These are phyloP conservation scores for Syzygium jambos DNA, from an alignment of 345 rosid genomes.

Conservation along the genomic window DNA sequence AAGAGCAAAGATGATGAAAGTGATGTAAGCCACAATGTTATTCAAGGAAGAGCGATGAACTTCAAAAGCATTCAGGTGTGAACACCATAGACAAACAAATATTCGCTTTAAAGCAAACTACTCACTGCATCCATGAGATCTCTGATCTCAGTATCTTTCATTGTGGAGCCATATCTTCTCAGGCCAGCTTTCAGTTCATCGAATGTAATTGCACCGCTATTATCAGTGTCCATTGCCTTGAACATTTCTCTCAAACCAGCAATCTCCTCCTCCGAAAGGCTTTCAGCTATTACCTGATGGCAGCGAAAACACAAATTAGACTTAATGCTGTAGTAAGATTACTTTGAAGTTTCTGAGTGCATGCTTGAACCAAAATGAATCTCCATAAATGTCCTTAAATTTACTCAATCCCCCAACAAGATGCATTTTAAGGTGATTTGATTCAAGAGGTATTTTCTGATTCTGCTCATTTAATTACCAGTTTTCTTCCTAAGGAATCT, in stretches of 20 bases:
- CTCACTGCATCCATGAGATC: slow-evolving; percentile 98
- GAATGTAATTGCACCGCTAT: slow-evolving; percentile 94
- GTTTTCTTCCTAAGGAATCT: neutral
- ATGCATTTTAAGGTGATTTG: neutral
- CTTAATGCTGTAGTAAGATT: neutral
- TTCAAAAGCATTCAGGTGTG: neutral
- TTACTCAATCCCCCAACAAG: neutral
- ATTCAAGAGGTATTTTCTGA: neutral
- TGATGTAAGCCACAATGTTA: neutral
- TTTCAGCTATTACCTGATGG: slow-evolving; percentile 89
- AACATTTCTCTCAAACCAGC: slow-evolving; percentile 97
- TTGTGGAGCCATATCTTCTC: slow-evolving; percentile 90
- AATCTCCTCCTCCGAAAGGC: slow-evolving; percentile 98
- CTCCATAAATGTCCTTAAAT: neutral
- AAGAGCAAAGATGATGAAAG: neutral
- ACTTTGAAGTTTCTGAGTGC: neutral
- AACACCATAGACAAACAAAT: neutral
- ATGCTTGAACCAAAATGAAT: neutral
- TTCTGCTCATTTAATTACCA: neutral
- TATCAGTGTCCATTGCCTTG: slow-evolving; percentile 88
- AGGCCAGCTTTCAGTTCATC: slow-evolving; percentile 97
- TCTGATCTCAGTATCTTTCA: slow-evolving; percentile 92
- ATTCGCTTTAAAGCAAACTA: slow-evolving; percentile 3
- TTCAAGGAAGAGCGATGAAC: neutral
- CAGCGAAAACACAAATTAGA: slow-evolving; percentile 1